Base-by-base conservation (phyloP, 1,139 yeast genomes). In the Kurtzmaniella natalensis region DNA sequence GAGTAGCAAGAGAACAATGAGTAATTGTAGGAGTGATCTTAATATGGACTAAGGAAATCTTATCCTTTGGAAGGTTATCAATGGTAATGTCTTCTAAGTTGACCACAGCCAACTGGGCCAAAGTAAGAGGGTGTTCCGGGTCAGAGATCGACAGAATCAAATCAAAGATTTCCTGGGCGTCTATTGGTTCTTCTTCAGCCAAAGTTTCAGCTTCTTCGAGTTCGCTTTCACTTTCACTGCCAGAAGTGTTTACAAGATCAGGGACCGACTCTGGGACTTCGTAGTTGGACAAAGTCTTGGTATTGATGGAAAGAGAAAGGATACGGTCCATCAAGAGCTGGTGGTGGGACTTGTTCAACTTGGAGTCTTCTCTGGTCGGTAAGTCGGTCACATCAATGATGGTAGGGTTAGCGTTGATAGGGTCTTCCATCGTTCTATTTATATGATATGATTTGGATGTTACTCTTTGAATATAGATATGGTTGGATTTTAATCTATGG, bases 11-110 rank as follows among this genome's bases (percentile, higher is more conserved):
- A 1, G 96, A 86, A 53, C 99, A 94, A 55, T 94, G 99, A 1
- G 98, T 92, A 47, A 94, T 92, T 0, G 99, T 94, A 0, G 99
- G 99, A 0, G 99, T 94, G 44, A 94, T 89, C 47, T 76, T 78
- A 25, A 94, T 87, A 17, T 77, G 54, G 0, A 94, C 87, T 42
- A 83, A 87, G 0, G 94, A 84, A 50, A 85, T 75, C 28, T 76
- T 76, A 10, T 59, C 51, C 21, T 67, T 63, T 1, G 73, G 72
- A 6, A 76, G 69, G 44, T 83, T 81, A 2, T 64, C 65, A 7
- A 94, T 87, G 25, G 62, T 55, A 37, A 94, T 92, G 53, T 94
- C 96, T 2, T 72, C 71, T 33, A 94, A 65, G 50, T 88, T 88
- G 2, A 94, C 96, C 28, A 94, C 97, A 0, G 96, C 94, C 13